Conservation (phyloP, 108 stramenopile genomes). For the Parietichytrium sp. region DNA sequence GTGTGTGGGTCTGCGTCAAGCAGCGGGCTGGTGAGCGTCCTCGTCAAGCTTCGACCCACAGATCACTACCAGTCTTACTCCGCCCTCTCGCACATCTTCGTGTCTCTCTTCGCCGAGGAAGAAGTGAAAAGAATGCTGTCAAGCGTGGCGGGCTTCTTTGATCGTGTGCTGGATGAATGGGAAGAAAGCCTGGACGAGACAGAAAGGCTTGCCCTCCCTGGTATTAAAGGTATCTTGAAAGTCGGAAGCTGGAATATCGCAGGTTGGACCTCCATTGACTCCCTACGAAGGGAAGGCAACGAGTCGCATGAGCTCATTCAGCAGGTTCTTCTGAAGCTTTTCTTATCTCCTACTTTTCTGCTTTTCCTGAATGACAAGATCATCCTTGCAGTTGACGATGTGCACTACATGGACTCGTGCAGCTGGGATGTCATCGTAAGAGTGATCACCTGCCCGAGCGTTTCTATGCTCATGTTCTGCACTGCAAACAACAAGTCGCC, state of each 20-base stretch:
- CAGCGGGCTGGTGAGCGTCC: background rate
- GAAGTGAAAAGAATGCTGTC: background rate
- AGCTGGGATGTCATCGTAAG: constrained; percentile 30
- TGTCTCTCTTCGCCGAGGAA: background rate
- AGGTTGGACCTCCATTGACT: too few relatives aligned
- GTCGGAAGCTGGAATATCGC: too few relatives aligned
- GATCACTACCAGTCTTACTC: constrained; percentile 34
- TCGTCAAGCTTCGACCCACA: background rate
- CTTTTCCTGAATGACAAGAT: background rate
- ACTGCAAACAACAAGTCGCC: too few relatives aligned
- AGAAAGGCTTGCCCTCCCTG: too few relatives aligned
- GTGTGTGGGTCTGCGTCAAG: background rate
- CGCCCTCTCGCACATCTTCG: background rate
- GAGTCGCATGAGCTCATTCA: too few relatives aligned
- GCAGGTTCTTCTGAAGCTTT: background rate
- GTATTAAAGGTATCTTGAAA: background rate
- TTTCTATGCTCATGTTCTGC: too few relatives aligned
- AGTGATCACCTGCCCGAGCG: too few relatives aligned
- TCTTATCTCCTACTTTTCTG: background rate
- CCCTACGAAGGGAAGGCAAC: too few relatives aligned
- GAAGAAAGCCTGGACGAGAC: background rate
- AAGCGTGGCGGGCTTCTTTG: background rate
- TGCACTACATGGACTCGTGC: constrained; percentile 22
- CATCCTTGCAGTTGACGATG: background rate
- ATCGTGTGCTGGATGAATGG: background rate